Evolutionary conservation across 495 filamentous ascomycete genomes (phyloP), one percentile per base, ranked within the genome.

Genomic region (Usnea hakonensis): DNA sequence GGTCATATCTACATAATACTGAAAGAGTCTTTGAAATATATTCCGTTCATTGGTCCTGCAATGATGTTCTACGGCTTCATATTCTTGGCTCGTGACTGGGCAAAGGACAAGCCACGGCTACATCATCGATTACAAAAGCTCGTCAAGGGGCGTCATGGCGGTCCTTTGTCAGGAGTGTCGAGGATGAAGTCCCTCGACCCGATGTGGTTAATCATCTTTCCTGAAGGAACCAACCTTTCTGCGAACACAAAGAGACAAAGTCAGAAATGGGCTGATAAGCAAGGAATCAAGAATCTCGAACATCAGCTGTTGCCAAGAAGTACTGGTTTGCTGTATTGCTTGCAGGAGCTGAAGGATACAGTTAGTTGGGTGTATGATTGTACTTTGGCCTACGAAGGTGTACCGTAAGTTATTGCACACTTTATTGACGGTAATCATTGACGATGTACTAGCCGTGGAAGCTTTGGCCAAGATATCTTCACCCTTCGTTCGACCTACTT

Each of bases 61-160:
- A 87, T 87, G 85, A 79, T 79, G 76, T 86, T 87, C 71, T 87
- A 83, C 65, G 81, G 83, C 43, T 88, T 87, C 68, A 83, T 88
- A 60, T 88, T 88, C 72, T 83, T 88, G 74, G 81, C 85, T 36
- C 80, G 85, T 26, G 87, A 86, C 62, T 88, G 85, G 85, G 65
- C 75, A 16, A 83, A 78, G 26, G 85, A 88, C 65, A 84, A 85
- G 63, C 75, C 80, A 33, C 76, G 85, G 9, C 72, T 88, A 36
- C 72, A 80, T 46, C 77, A 87, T 69, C 81, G 85, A 4, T 68
- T 88, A 48, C 73, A 79, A 55, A 85, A 85, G 68, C 72, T 88
- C 46, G 55, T 54, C 26, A 85, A 82, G 65, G 76, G 74, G 1
- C 69, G 68, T 13, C 79, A 81, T 64, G 64, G 71, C 0, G 80